Conservation (phyloP, 495 filamentous ascomycete species). For the Hyphodiscus hymeniophilus region DNA sequence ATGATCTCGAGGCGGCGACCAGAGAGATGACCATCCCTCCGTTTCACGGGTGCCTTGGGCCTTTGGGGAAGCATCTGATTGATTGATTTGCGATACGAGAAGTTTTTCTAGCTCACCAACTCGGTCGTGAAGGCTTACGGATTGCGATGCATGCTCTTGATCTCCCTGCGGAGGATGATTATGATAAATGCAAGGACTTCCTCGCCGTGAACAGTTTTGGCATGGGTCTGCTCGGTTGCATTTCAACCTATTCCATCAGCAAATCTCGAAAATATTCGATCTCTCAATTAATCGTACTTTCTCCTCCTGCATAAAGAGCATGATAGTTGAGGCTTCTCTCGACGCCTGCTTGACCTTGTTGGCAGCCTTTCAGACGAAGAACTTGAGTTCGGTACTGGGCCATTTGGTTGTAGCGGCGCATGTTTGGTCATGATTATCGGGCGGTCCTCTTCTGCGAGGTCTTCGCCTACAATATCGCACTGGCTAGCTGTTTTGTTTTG, state of each 20-base stretch:
- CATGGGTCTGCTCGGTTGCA: slow-evolving; percentile 7
- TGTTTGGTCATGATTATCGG: neutral
- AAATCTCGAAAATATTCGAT: neutral
- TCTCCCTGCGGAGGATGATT: slow-evolving; percentile 34
- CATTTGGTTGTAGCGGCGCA: neutral
- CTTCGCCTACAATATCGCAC: neutral
- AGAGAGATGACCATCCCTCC: neutral
- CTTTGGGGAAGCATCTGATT: slow-evolving; percentile 14
- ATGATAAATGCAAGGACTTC: slow-evolving; percentile 22
- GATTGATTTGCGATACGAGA: slow-evolving; percentile 15
- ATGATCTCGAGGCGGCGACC: neutral
- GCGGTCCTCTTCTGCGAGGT: neutral
- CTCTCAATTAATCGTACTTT: too few relatives aligned
- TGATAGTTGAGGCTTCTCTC: slow-evolving; percentile 2
- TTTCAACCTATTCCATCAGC: slow-evolving; percentile 1
- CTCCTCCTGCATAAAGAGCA: neutral
- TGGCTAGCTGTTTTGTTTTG: neutral
- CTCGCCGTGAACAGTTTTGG: slow-evolving; percentile 31
- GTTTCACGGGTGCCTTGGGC: slow-evolving; percentile 1
- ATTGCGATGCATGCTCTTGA: slow-evolving; percentile 24
- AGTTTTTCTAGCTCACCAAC: slow-evolving; percentile 26
- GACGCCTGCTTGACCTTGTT: neutral
- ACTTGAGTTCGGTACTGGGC: neutral
- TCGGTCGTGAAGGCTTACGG: slow-evolving; percentile 5
- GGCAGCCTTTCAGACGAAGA: neutral